A percentile compares a stretch with the other conserved stretches of the same genome.
Evolutionary conservation across 331 rosid genomes (phyloP).

Genomic region (Malus hybrid): DNA sequence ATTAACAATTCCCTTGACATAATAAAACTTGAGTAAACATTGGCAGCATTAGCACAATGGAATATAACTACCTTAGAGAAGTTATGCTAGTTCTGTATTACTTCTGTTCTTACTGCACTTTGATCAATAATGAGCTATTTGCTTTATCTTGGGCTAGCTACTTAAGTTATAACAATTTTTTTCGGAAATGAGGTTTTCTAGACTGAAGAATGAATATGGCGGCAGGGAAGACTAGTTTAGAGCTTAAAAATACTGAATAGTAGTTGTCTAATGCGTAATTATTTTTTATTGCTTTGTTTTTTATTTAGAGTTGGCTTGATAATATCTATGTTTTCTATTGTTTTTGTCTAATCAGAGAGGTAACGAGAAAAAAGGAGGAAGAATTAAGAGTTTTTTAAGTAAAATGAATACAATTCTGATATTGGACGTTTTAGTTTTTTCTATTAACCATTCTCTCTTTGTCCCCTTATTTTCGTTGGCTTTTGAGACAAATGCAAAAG

Average conservation of each 20-base stretch:
- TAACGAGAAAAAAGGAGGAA: neutral
- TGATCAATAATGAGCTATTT: neutral
- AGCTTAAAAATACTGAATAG: neutral
- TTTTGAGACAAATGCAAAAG: neutral
- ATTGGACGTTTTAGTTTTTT: neutral
- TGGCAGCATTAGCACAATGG: neutral
- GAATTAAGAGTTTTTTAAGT: no score
- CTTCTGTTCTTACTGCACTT: neutral
- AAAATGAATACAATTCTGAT: neutral
- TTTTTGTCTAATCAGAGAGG: neutral
- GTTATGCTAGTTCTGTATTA: neutral
- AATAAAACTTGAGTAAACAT: neutral
- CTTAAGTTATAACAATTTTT: neutral
- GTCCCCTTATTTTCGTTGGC: neutral
- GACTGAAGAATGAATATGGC: neutral
- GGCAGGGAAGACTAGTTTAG: neutral
- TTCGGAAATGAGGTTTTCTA: neutral
- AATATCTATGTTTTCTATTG: neutral
- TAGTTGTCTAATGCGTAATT: neutral
- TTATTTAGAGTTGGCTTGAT: neutral
- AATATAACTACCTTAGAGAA: neutral
- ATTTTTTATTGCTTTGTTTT: neutral
- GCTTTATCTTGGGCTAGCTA: neutral
- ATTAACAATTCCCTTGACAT: neutral
- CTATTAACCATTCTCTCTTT: neutral